These are phyloP conservation scores for Acanthamoeba lenticulata DNA, from an alignment of 208 protist species.

Conservation along the genomic window DNA sequence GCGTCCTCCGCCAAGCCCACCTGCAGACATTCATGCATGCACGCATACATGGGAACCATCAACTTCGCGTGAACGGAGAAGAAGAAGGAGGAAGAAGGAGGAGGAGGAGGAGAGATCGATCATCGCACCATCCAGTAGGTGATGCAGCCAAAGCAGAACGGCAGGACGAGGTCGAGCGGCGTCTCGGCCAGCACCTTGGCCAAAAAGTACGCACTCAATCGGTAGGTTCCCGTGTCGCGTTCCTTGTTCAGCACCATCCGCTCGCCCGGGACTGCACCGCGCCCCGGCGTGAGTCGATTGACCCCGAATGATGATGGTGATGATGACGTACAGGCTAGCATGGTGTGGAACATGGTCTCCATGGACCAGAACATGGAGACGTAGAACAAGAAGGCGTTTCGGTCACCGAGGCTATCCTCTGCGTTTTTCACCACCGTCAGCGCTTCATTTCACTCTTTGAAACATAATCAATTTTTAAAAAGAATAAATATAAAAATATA, in stretches of 20 bases:
- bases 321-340: neutral
- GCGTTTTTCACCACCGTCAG: too few species aligned
- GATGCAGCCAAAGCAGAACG: slow-evolving; percentile 68
- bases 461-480: too few species aligned
- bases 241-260: slow-evolving; percentile 71
- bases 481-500: too few species aligned
- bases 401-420: too few species aligned
- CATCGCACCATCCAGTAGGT: slow-evolving; percentile 71
- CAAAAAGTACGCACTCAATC: slow-evolving; percentile 69
- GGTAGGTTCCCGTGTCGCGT: slow-evolving; percentile 37
- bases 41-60: too few species aligned
- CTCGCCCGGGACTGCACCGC: neutral
- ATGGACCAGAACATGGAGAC: slow-evolving; percentile 72
- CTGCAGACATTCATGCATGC: too few species aligned
- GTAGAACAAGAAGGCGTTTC: slow-evolving; percentile 79
- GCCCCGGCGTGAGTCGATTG: neutral
- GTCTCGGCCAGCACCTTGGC: slow-evolving; percentile 71
- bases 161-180: slow-evolving; percentile 63
- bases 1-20: neutral
- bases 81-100: too few species aligned
- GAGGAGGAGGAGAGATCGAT: too few species aligned
- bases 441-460: too few species aligned
- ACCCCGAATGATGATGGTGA: neutral
- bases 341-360: neutral
- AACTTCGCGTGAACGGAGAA: too few species aligned